A percentile compares a stretch with the other conserved stretches of the same genome.
phyloP scores from a whole-genome alignment of 2,329 filamentous ascomycete genomes.

The Plenodomus lindquistii region DNA sequence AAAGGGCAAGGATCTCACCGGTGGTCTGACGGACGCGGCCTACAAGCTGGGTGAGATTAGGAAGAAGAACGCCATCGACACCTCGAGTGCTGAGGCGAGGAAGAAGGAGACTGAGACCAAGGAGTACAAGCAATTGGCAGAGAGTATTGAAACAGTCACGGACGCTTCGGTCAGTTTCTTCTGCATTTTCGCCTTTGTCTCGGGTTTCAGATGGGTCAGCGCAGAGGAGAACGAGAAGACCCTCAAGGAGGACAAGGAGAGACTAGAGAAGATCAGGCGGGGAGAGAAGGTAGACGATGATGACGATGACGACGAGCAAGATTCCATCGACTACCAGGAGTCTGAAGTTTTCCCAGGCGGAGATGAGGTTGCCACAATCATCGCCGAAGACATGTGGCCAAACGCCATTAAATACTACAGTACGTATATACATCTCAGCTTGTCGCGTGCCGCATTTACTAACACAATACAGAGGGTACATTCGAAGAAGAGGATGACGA shows the following conservation, averaged over 20 bases:
- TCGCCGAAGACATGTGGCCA: slow-evolving; percentile 88
- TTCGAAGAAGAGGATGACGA: slow-evolving; percentile 63
- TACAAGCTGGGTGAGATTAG: slow-evolving; percentile 70
- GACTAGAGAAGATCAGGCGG: slow-evolving; percentile 51
- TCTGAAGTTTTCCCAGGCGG: slow-evolving; percentile 87
- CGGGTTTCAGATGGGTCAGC: slow-evolving; percentile 66
- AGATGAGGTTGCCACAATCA: slow-evolving; percentile 76
- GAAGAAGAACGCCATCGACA: slow-evolving; percentile 37
- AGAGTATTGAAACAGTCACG: slow-evolving; percentile 60
- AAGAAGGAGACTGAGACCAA: slow-evolving; percentile 60
- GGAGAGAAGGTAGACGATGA: slow-evolving; percentile 46
- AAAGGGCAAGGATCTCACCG: slow-evolving; percentile 77
- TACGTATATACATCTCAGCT: slow-evolving; percentile 55
- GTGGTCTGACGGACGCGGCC: slow-evolving; percentile 75
- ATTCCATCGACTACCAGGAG: slow-evolving; percentile 67
- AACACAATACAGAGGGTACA: slow-evolving; percentile 49
- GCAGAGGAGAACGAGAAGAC: slow-evolving; percentile 72
- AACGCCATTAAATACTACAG: slow-evolving; percentile 89
- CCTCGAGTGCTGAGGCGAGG: slow-evolving; percentile 45
- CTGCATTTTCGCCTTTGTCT: slow-evolving; percentile 78
- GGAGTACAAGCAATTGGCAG: slow-evolving; percentile 59
- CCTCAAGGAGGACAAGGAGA: slow-evolving; percentile 63
- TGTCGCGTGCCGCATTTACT: slow-evolving; percentile 28
- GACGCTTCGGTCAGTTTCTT: slow-evolving; percentile 80
- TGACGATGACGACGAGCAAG: slow-evolving; percentile 57